Evolutionary conservation across 1,284 basidiomycete species (phyloP), one percentile per base, ranked within the genome.

Genomic region (Prillingera fragicola): DNA sequence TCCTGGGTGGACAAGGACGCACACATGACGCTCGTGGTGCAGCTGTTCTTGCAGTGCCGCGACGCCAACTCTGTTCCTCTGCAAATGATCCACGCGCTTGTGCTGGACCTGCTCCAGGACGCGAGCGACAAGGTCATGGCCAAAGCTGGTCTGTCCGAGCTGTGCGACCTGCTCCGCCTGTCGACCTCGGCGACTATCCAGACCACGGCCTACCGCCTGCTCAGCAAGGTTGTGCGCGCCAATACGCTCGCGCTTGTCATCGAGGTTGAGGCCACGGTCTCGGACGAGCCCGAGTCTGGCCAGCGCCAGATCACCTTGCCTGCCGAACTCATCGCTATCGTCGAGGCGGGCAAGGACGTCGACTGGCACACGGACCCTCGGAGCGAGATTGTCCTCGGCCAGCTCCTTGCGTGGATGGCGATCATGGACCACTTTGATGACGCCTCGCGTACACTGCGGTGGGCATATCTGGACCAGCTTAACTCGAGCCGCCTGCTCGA

Each of bases 381-480:
- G 8, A 60, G 76, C 70, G 46, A 49, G 14, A 43, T 41, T 3
- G 50, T 57, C 33, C 36, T 60, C 12, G 59, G 54, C 9, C 54
- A 82, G 59, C 73, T 97, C n/a, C 75, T 97, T 4, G 79, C 79
- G 8, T 98, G 94, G 94, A 86, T 96, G 80, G 73, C 89, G 5
- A 63, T 85, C 0, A 84, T 97, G 54, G 87, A 94, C 60, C 78
- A 88, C 47, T 97, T 98, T 69, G 75, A 77, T 25, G 80, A 87
- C 63, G 85, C 89, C 8, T 70, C 68, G 8, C 60, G 63, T 6
- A 66, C 63, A 0, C 52, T 72, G 5, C 59, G 70, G 33, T 68
- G 65, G 60, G 67, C 79, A 35, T 97, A 92, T 65, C 81, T 89
- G 33, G 85, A 87, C 41, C 89, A 96, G 59, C 74, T 98, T 24